Conservation (phyloP, 768 basidiomycete species). For the Tulasnella sp. region DNA sequence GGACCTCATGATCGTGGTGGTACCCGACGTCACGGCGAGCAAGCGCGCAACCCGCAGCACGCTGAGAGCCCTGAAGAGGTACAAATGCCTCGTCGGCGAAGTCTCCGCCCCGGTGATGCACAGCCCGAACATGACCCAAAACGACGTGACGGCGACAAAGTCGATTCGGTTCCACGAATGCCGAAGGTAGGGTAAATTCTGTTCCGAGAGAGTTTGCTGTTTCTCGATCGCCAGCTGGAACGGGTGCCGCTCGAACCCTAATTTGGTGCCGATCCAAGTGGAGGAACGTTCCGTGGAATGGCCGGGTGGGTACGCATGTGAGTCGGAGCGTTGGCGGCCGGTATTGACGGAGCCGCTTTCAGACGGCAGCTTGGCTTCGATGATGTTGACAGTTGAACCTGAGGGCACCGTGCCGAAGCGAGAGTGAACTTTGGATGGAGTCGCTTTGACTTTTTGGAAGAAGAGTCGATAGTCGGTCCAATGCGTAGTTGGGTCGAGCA, state of each 20-base stretch:
- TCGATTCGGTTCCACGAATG: slow-evolving; percentile 94
- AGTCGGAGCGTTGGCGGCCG: slow-evolving; percentile 54
- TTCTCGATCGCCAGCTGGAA: slow-evolving; percentile 42
- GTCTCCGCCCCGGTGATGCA: slow-evolving; percentile 66
- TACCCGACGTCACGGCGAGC: slow-evolving; percentile 84
- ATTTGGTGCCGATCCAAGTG: slow-evolving; percentile 20
- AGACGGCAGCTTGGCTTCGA: background rate
- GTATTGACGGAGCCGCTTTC: slow-evolving; percentile 41
- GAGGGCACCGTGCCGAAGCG: background rate
- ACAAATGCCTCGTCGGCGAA: slow-evolving; percentile 62
- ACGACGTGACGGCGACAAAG: slow-evolving; percentile 75
- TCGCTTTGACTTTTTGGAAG: background rate
- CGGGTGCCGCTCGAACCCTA: slow-evolving; percentile 37
- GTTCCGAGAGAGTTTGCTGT: slow-evolving; percentile 36
- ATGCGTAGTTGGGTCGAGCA: slow-evolving; percentile 69
- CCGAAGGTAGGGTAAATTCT: slow-evolving; percentile 73
- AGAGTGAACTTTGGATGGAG: background rate
- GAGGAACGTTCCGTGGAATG: background rate
- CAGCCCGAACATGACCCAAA: slow-evolving; percentile 80
- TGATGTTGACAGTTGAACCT: background rate
- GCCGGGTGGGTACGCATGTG: slow-evolving; percentile 50
- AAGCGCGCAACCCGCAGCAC: slow-evolving; percentile 79
- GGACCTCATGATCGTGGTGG: slow-evolving; percentile 89
- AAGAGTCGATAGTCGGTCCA: slow-evolving; percentile 12
- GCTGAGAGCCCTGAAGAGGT: slow-evolving; percentile 82